Evolutionary conservation across 352 stramenopile species (phyloP).

Genomic region (Globisporangium irregulare): DNA sequence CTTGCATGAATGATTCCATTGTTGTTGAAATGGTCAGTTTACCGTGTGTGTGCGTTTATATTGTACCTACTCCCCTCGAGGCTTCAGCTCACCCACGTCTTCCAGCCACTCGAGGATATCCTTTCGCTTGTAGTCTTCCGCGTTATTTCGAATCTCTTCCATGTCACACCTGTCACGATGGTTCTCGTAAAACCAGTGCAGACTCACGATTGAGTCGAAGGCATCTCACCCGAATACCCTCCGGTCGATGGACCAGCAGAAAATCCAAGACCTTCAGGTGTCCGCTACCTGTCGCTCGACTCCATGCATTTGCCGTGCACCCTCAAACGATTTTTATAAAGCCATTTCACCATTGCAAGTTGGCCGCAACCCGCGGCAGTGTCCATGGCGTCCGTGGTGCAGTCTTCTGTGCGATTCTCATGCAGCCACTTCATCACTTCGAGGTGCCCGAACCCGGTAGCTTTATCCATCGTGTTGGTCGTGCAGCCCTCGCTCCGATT

Average conservation of each 20-base stretch:
- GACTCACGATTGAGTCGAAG: background rate
- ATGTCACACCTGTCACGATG: background rate
- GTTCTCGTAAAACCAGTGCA: slow-evolving; percentile 4
- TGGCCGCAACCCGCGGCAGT: background rate
- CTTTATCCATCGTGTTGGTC: background rate
- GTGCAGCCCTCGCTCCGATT: background rate
- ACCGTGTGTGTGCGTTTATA: background rate
- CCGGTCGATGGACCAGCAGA: background rate
- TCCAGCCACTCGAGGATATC: slow-evolving; percentile 5
- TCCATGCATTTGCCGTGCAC: background rate
- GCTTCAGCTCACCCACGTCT: background rate
- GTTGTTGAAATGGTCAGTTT: background rate
- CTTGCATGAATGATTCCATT: background rate
- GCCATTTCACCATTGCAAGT: background rate
- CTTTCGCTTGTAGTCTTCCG: background rate
- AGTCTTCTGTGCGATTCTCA: background rate
- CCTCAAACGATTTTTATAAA: background rate
- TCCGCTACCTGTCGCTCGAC: background rate
- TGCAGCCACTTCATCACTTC: background rate
- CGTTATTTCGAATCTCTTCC: background rate
- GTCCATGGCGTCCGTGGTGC: background rate
- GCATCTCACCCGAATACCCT: background rate
- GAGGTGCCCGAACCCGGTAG: background rate
- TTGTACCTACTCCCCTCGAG: background rate
- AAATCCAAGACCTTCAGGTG: background rate